Conservation (phyloP, 352 stramenopile genomes). For the Phytophthora rubi region DNA sequence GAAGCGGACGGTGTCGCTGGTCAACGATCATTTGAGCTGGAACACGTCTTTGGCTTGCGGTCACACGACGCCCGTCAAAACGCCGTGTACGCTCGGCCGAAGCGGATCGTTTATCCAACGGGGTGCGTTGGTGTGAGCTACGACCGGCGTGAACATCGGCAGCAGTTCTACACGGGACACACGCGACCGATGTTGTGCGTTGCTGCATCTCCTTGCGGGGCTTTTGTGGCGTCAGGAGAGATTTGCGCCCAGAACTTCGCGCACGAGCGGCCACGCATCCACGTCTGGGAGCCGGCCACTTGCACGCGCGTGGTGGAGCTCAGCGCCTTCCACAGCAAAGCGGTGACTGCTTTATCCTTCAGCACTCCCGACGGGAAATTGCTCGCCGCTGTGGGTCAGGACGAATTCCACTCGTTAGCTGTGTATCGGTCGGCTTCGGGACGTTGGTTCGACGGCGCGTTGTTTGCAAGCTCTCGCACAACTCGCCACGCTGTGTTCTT, state of each 20-base stretch:
- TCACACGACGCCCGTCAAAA: slow-evolving; percentile 68
- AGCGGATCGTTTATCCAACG: slow-evolving; percentile 68
- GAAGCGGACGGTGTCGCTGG: slow-evolving; percentile 45
- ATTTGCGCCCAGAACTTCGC: slow-evolving; percentile 65
- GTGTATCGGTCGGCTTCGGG: slow-evolving; percentile 68
- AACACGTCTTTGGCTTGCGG: slow-evolving; percentile 74
- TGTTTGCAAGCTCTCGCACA: slow-evolving; percentile 57
- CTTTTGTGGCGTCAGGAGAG: slow-evolving; percentile 74
- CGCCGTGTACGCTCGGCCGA: slow-evolving; percentile 64
- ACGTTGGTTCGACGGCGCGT: slow-evolving; percentile 66
- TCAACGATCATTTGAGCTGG: slow-evolving; percentile 55
- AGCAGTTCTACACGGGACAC: slow-evolving; percentile 75
- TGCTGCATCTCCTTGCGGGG: slow-evolving; percentile 50
- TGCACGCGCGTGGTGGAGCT: slow-evolving; percentile 56
- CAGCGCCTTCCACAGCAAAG: slow-evolving; percentile 71
- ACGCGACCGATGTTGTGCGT: slow-evolving; percentile 65
- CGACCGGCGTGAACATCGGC: slow-evolving; percentile 69
- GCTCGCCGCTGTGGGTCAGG: slow-evolving; percentile 70
- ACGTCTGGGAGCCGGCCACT: slow-evolving; percentile 77
- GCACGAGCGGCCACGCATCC: slow-evolving; percentile 65
- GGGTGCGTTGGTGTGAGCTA: slow-evolving; percentile 74
- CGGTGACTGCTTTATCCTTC: slow-evolving; percentile 73
- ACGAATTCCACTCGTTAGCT: slow-evolving; percentile 77
- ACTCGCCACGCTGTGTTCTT: slow-evolving; percentile 68
- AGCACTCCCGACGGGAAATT: slow-evolving; percentile 45